Conservation (phyloP, 257 asterid species). For the Penstemon newberryi region DNA sequence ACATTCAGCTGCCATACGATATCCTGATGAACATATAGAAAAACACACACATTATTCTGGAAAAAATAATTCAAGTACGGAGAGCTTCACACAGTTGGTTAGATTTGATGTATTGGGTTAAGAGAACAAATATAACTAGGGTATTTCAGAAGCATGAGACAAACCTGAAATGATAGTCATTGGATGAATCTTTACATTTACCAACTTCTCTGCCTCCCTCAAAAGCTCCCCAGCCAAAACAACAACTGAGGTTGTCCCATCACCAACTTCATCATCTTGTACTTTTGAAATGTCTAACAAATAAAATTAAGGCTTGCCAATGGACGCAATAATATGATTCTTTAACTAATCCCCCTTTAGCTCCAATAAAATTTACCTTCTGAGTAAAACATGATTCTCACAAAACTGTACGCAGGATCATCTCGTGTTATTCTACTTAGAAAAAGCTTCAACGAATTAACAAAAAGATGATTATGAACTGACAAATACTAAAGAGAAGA, state of each 20-base stretch:
- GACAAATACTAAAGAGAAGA: not conserved
- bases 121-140: conserved; percentile 4
- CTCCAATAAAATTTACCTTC: not conserved
- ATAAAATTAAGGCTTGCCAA: conserved; percentile 34
- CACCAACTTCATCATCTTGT: conserved; percentile 99
- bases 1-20: conserved; percentile 91
- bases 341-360: not conserved
- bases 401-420: conserved; percentile 8
- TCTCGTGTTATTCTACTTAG: not conserved
- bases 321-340: not conserved
- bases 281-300: conserved; percentile 86
- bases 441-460: not conserved
- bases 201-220: conserved; percentile 96
- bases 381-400: not conserved
- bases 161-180: conserved; percentile 89
- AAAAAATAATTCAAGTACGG: not conserved
- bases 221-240: conserved; percentile 98
- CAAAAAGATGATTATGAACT: not conserved
- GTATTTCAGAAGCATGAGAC: conserved; percentile 19
- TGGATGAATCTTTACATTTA: conserved; percentile 87
- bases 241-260: conserved; percentile 97
- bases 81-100: not conserved
- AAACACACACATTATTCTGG: not conserved
- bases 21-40: conserved; percentile 48
- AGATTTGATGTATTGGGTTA: not conserved